Conservation (phyloP, 2,329 filamentous ascomycete genomes). For the Phialophora expanda region DNA sequence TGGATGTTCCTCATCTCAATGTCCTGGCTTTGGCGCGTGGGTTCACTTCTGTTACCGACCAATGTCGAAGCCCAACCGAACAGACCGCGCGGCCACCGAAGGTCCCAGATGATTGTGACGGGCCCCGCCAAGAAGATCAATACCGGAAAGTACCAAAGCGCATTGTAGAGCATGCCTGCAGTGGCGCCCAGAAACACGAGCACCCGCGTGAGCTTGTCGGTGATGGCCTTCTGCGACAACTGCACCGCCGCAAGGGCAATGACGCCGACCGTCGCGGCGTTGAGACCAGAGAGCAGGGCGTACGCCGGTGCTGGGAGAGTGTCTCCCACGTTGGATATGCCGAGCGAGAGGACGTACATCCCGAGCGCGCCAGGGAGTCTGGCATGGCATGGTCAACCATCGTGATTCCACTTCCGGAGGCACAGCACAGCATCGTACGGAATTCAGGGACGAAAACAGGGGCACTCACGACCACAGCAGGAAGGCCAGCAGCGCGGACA, state of each 20-base stretch:
- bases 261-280: slow-evolving; percentile 73
- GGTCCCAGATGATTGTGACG: slow-evolving; percentile 62
- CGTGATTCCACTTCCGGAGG: not conserved
- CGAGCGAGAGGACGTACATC: slow-evolving; percentile 71
- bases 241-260: slow-evolving; percentile 72
- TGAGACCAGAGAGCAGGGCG: slow-evolving; percentile 72
- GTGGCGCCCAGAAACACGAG: slow-evolving; percentile 68
- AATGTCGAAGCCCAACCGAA: not conserved
- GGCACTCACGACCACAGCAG: slow-evolving; percentile 64
- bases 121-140: slow-evolving; percentile 64
- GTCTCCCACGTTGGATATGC: slow-evolving; percentile 65
- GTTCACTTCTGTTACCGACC: not conserved
- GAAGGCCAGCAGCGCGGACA: slow-evolving; percentile 65
- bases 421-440: not conserved
- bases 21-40: not conserved
- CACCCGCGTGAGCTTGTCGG: slow-evolving; percentile 65
- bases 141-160: slow-evolving; percentile 75
- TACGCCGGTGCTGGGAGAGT: slow-evolving; percentile 68
- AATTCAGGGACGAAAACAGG: not conserved
- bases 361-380: slow-evolving; percentile 72
- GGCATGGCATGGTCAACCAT: not conserved
- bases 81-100: slow-evolving; percentile 55
- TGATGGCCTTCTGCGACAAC: slow-evolving; percentile 64
- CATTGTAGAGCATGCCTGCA: slow-evolving; percentile 72
- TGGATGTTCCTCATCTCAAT: slow-evolving; percentile 7